Evolutionary conservation across 176 grass and related monocot genomes (phyloP).

Genomic region (Pontederia crassipes): DNA sequence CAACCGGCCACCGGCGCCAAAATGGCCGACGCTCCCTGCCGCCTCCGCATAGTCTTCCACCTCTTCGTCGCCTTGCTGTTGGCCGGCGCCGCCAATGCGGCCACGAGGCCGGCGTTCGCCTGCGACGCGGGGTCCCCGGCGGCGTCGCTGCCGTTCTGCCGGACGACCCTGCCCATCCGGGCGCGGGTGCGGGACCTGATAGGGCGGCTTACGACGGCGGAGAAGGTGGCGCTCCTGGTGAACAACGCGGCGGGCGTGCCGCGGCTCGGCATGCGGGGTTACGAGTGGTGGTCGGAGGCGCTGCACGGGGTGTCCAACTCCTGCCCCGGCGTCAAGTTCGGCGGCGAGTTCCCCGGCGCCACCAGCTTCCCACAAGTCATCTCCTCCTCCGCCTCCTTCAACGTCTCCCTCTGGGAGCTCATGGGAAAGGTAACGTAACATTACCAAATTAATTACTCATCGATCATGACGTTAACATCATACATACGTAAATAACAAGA

Average conservation of each 20-base stretch:
- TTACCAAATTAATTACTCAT: no score
- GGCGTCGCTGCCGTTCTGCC: conserved; percentile 42
- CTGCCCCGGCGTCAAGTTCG: conserved; percentile 43
- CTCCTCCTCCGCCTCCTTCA: conserved; percentile 60
- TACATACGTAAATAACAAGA: no score
- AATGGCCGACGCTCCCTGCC: background rate
- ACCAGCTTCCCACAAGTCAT: conserved; percentile 96
- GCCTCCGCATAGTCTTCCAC: conserved; percentile 10
- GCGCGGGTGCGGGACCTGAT: conserved; percentile 43
- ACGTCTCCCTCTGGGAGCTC: conserved; percentile 85
- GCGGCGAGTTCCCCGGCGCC: conserved; percentile 62
- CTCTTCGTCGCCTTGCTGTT: conserved; percentile 1
- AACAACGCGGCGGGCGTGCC: conserved; percentile 65
- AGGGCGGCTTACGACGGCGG: conserved; percentile 39
- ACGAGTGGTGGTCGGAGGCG: conserved; percentile 99
- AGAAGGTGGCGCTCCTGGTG: conserved; percentile 72
- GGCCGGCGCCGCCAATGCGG: background rate
- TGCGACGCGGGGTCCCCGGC: conserved; percentile 38
- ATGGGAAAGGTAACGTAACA: conserved; percentile 43
- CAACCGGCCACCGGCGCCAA: no score
- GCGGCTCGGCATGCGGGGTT: conserved; percentile 39
- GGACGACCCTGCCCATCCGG: conserved; percentile 6
- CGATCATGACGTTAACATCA: no score
- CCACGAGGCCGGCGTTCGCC: conserved; percentile 29
- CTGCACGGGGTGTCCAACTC: conserved; percentile 73